Conservation (phyloP, 305 asterid genomes). For the Ilex paraguariensis region DNA sequence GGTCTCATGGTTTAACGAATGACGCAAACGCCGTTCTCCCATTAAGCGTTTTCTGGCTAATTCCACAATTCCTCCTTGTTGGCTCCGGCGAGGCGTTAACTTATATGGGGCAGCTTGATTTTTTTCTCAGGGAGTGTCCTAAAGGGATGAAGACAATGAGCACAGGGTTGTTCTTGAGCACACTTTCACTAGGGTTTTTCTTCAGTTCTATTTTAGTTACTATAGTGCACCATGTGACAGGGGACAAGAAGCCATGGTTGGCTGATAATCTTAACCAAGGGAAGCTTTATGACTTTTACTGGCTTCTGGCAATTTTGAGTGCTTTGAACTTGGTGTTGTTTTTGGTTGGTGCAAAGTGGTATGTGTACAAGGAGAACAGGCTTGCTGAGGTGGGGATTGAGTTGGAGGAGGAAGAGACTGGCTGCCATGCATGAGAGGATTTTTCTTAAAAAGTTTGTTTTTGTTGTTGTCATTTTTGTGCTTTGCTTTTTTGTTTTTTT, state of each 20-base stretch:
- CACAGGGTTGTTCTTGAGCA: constrained; percentile 66
- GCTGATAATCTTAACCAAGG: constrained; percentile 72
- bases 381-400: constrained; percentile 63
- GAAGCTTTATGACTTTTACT: constrained; percentile 59
- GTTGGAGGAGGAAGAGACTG: constrained; percentile 41
- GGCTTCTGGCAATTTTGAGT: constrained; percentile 60
- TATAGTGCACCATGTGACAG: constrained; percentile 48
- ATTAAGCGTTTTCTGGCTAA: constrained; percentile 49
- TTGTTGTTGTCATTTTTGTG: background rate
- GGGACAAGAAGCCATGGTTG: constrained; percentile 43
- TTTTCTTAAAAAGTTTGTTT: too few species aligned
- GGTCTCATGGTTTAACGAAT: constrained; percentile 28
- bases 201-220: constrained; percentile 60
- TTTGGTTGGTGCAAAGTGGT: constrained; percentile 36
- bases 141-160: constrained; percentile 89
- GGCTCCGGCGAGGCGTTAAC: constrained; percentile 91
- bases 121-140: constrained; percentile 71
- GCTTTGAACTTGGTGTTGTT: constrained; percentile 47
- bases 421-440: constrained; percentile 25
- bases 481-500: too few species aligned
- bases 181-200: constrained; percentile 71
- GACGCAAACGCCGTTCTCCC: constrained; percentile 32
- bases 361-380: constrained; percentile 81
- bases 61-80: constrained; percentile 63
- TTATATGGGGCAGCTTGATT: constrained; percentile 85